Evolutionary conservation across 2,329 filamentous ascomycete species (phyloP), one percentile per base, ranked within the genome.

Genomic region (Purpureocillium lavendulum): DNA sequence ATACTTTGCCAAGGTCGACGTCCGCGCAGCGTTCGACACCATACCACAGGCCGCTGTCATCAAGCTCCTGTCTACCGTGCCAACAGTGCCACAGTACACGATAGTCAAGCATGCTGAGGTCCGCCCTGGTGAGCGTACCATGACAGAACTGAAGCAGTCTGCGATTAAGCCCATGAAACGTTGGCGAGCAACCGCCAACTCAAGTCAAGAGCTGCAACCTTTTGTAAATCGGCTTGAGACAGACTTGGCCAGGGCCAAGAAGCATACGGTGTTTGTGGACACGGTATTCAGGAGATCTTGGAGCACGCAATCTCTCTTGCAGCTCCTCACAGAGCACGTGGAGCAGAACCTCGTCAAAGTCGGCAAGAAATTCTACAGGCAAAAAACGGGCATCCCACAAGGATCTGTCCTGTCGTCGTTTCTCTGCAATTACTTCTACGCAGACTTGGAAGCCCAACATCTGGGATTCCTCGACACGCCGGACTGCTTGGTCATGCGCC

Each of bases 361-460:
- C 30, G 89, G 88, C 35, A 90, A 88, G 63, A 86, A 82, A 49
- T 88, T 81, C 57, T 96, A 92, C 57, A 77, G 87, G 17, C 92
- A 98, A 58, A 90, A 81, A 58, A 68, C 74, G 16, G 92, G 92
- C 12, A 97, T 98, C 30, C 89, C 92, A 0, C 92, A 98, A 59
- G 92, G 92, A 7, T 96, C 89, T 0, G 75, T 96, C 1, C 58
- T 98, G 5, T 96, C 89, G 0, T 85, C 83, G 33, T 70, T 88
- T 31, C 70, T 98, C 5, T 97, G 92, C 69, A 97, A 88, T 61
- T 90, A 94, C 62, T 96, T 97, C 60, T 98, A 98, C 56, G 89
- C 86, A 6, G 80, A 92, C 45, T 74, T 97, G 2, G 92, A 98
- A 59, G 62, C 63, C 7, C 70, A 79, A 18, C 66, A 82, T 12